Evolutionary conservation across 1,284 basidiomycete genomes (phyloP).

Genomic region (Ustilago xerochloae): DNA sequence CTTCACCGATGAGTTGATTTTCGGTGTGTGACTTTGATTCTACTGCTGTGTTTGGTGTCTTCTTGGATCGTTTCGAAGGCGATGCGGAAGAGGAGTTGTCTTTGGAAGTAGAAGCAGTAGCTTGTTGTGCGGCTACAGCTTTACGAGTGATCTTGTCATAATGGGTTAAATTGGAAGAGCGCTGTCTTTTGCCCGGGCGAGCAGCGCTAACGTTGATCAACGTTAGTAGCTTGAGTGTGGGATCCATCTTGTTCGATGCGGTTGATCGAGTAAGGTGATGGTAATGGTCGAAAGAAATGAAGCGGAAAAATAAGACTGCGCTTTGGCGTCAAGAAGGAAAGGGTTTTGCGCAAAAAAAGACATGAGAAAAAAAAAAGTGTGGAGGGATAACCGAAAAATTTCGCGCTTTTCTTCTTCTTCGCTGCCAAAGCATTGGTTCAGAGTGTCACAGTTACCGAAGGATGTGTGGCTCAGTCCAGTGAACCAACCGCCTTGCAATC

Average conservation of each 20-base stretch:
- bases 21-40: conserved; percentile 9
- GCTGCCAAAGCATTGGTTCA: not conserved
- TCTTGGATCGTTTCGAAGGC: conserved; percentile 24
- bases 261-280: not conserved
- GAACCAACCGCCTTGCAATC: not conserved
- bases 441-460: not conserved
- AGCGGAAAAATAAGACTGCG: not conserved
- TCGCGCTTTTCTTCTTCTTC: conserved; percentile 1
- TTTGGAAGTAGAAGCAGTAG: conserved; percentile 35
- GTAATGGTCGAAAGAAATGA: not conserved
- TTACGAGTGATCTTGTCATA: conserved; percentile 39
- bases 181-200: conserved; percentile 70
- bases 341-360: not conserved
- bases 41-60: not conserved
- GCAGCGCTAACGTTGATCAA: conserved; percentile 90
- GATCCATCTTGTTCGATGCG: conserved; percentile 31
- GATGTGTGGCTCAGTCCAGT: conserved; percentile 12
- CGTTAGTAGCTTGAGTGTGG: conserved; percentile 77
- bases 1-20: conserved; percentile 28
- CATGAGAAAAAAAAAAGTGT: conserved; percentile 5
- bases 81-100: conserved; percentile 14
- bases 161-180: conserved; percentile 40
- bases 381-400: conserved; percentile 19
- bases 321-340: not conserved
- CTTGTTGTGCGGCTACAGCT: conserved; percentile 36